A percentile compares a stretch with the other conserved stretches of the same genome.
Evolutionary conservation across 2,329 filamentous ascomycete species (phyloP).

Genomic region (Colletotrichum gloeosporioides): DNA sequence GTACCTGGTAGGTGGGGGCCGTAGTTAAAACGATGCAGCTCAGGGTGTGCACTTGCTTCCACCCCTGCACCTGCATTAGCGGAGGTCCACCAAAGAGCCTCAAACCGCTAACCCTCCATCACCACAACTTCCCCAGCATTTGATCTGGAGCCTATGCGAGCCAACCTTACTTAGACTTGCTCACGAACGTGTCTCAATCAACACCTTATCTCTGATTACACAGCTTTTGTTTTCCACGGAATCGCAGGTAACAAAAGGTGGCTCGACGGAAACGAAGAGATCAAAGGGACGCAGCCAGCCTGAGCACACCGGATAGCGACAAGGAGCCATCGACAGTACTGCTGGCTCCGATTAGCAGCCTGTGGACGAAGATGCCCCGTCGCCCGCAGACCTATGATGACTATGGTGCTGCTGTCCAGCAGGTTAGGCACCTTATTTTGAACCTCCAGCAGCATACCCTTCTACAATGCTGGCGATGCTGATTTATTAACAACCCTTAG

Average conservation of each 20-base stretch:
- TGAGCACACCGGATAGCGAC: background rate
- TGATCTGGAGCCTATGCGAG: background rate
- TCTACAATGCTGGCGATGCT: background rate
- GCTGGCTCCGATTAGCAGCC: background rate
- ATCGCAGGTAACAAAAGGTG: background rate
- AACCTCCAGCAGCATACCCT: background rate
- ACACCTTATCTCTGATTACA: background rate
- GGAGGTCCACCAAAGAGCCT: background rate
- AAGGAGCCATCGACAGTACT: background rate
- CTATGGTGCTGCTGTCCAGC: conserved; percentile 50
- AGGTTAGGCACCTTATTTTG: conserved; percentile 35
- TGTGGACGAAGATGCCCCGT: conserved; percentile 43
- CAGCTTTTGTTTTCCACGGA: background rate
- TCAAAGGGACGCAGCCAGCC: background rate
- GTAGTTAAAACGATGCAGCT: too few relatives aligned
- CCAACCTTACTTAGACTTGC: background rate
- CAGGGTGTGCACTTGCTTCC: background rate
- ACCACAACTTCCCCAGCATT: background rate
- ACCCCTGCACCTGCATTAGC: background rate
- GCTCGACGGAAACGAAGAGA: background rate
- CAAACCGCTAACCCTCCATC: background rate
- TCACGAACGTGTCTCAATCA: background rate
- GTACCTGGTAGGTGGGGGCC: background rate
- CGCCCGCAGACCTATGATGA: conserved; percentile 51
- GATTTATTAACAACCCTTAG: conserved; percentile 48